Evolutionary conservation across 2,329 filamentous ascomycete genomes (phyloP).

Genomic region (Incumbomyces delicatus): DNA sequence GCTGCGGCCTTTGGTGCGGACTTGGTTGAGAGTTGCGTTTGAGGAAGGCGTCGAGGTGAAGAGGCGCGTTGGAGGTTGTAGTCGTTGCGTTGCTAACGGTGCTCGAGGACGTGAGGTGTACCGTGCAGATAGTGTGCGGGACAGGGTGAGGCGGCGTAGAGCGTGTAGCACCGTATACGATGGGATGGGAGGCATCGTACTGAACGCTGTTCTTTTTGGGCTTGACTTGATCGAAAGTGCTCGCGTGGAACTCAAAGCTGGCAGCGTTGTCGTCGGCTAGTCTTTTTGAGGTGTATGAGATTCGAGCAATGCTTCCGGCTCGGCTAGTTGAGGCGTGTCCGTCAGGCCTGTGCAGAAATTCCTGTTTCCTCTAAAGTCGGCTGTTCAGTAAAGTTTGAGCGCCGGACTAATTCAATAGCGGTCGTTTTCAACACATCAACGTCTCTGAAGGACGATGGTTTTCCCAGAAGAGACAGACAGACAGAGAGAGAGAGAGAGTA

Average conservation of each 20-base stretch:
- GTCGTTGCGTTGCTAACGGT: slow-evolving; percentile 23
- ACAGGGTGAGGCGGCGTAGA: slow-evolving; percentile 26
- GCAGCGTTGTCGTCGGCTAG: no score
- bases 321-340: no score
- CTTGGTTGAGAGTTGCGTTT: slow-evolving; percentile 62
- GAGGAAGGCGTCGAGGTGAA: slow-evolving; percentile 51
- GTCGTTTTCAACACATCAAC: no score
- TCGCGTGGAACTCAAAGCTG: background rate
- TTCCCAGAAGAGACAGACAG: no score
- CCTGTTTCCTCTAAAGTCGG: no score
- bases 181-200: slow-evolving; percentile 24
- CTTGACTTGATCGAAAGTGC: background rate
- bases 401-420: no score
- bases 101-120: slow-evolving; percentile 23
- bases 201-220: background rate
- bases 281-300: background rate
- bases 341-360: no score
- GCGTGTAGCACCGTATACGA: slow-evolving; percentile 27
- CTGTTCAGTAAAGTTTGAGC: no score
- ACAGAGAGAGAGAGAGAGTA: no score
- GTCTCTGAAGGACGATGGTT: no score
- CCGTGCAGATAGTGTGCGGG: slow-evolving; percentile 16
- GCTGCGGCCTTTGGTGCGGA: slow-evolving; percentile 65
- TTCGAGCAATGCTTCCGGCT: background rate
- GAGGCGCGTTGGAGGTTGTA: slow-evolving; percentile 24